phyloP scores from a whole-genome alignment of 192 early-diverging fungal species.

The Pecoramyces ruminantium region DNA sequence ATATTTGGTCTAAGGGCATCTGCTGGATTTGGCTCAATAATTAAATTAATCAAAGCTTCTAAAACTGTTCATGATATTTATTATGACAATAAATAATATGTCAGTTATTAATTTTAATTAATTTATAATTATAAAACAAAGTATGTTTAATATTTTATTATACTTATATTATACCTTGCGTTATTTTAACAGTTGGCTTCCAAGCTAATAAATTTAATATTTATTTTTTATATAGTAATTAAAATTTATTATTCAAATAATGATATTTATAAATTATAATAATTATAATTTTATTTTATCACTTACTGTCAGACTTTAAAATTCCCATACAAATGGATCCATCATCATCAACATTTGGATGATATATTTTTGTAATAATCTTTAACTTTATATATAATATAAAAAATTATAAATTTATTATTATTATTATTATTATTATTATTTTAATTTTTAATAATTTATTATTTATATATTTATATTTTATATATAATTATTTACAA shows the following conservation, averaged over 20 bases:
- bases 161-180: conserved; percentile 19
- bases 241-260: no score
- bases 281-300: no score
- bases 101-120: no score
- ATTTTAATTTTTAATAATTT: no score
- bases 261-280: no score
- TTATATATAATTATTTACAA: no score
- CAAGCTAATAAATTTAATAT: conserved; percentile 42
- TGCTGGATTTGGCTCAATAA: conserved; percentile 64
- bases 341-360: conserved; percentile 67
- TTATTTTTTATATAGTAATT: no score
- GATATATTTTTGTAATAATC: conserved; percentile 64
- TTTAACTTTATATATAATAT: conserved; percentile 34
- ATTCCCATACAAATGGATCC: conserved; percentile 60
- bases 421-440: no score
- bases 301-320: conserved; percentile 48
- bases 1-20: conserved; percentile 60
- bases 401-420: no score
- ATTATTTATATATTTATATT: no score
- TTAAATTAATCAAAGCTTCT: conserved; percentile 32
- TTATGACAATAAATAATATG: background rate
- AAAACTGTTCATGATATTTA: conserved; percentile 22
- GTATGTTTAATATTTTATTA: no score
- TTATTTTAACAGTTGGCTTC: conserved; percentile 63
- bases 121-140: no score